These are phyloP conservation scores for Brassica incana DNA, from an alignment of 345 rosid genomes.

Conservation along the genomic window DNA sequence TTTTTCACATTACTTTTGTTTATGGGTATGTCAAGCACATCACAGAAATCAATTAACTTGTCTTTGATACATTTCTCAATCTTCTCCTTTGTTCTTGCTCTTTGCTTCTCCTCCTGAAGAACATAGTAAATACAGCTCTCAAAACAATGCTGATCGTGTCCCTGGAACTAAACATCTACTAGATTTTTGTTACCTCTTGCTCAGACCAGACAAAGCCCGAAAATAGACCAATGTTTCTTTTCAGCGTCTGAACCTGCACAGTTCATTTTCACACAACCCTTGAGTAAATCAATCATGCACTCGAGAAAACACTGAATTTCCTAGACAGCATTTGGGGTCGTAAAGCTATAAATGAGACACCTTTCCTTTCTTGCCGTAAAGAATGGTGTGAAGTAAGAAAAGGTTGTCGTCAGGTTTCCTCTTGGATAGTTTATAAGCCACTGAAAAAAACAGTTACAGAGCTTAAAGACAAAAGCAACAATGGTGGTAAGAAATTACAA, in stretches of 20 bases:
- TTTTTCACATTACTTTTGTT: constrained; percentile 66
- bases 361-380: constrained; percentile 96
- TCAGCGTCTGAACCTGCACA: constrained; percentile 70
- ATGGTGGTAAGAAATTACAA: neutral
- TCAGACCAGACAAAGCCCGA: constrained; percentile 91
- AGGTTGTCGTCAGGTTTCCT: constrained; percentile 88
- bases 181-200: constrained; percentile 60
- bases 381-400: constrained; percentile 73
- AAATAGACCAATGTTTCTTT: constrained; percentile 85
- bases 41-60: constrained; percentile 84
- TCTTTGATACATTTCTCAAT: constrained; percentile 91
- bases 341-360: constrained; percentile 34
- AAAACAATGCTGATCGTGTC: neutral
- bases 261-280: constrained; percentile 19
- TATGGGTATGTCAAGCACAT: constrained; percentile 78
- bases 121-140: constrained; percentile 14
- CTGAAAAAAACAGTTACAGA: constrained; percentile 50
- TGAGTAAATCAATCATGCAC: constrained; percentile 19
- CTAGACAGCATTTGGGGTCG: neutral
- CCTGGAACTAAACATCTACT: constrained; percentile 5
- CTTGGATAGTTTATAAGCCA: constrained; percentile 94
- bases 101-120: constrained; percentile 70
- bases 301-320: neutral
- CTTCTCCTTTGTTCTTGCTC: constrained; percentile 74
- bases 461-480: neutral